Percentiles rank a stretch among this genome's conserved stretches.
Conservation (phyloP, 495 filamentous ascomycete species). For the Parachaetomium inaequale region DNA sequence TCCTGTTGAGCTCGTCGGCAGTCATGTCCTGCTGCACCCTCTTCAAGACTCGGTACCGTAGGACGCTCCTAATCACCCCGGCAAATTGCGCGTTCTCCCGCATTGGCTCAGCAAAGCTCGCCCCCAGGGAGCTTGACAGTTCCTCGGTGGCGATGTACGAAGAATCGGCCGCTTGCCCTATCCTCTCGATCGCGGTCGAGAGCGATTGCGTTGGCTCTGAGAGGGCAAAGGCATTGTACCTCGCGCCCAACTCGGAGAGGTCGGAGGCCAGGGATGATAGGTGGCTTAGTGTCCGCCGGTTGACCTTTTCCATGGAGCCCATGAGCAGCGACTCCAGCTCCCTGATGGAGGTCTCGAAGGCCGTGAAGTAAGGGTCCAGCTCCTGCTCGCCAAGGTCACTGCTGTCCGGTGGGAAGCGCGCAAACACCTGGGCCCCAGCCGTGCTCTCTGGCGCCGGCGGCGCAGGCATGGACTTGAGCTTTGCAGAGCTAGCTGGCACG, state of each 20-base stretch:
- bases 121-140: slow-evolving; percentile 73
- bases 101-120: slow-evolving; percentile 94
- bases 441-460: slow-evolving; percentile 40
- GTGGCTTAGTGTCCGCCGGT: slow-evolving; percentile 82
- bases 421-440: slow-evolving; percentile 64
- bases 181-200: slow-evolving; percentile 88
- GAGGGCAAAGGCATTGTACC: slow-evolving; percentile 95
- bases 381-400: slow-evolving; percentile 79
- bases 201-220: slow-evolving; percentile 85
- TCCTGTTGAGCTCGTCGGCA: slow-evolving; percentile 80
- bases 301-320: slow-evolving; percentile 93
- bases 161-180: slow-evolving; percentile 90
- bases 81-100: slow-evolving; percentile 96
- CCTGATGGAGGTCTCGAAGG: slow-evolving; percentile 81
- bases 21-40: slow-evolving; percentile 97
- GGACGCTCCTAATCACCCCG: slow-evolving; percentile 81
- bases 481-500: slow-evolving; percentile 77
- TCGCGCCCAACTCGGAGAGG: slow-evolving; percentile 83
- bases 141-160: slow-evolving; percentile 96
- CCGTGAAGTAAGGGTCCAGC: slow-evolving; percentile 90
- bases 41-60: slow-evolving; percentile 86
- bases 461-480: slow-evolving; percentile 62
- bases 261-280: slow-evolving; percentile 78
- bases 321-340: slow-evolving; percentile 82
- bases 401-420: slow-evolving; percentile 78